These are phyloP conservation scores for Malus asiatica DNA, from an alignment of 306 rosid genomes.

Conservation along the genomic window DNA sequence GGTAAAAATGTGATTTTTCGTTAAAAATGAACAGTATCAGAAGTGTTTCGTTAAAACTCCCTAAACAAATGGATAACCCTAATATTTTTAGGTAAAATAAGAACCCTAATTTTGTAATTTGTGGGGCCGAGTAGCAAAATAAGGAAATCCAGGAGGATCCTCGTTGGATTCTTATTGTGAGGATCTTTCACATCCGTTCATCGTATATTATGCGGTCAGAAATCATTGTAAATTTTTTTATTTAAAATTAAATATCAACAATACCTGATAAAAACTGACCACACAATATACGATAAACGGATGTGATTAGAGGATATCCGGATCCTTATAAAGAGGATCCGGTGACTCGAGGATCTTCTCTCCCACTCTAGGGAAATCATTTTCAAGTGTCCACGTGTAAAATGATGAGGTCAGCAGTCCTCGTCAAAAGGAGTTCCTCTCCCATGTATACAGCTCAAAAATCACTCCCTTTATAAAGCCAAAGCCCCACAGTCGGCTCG, in stretches of 20 bases:
- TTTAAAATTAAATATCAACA: too few relatives aligned
- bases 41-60: too few relatives aligned
- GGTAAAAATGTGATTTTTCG: too few relatives aligned
- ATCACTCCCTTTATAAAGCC: background rate
- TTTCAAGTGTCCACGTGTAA: background rate
- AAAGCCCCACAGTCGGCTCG: background rate
- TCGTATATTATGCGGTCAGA: fast-evolving
- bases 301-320: too few relatives aligned
- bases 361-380: background rate
- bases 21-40: fast-evolving
- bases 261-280: too few relatives aligned
- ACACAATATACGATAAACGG: fast-evolving
- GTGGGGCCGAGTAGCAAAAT: background rate
- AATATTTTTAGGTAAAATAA: too few relatives aligned
- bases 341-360: too few relatives aligned
- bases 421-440: background rate
- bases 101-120: background rate
- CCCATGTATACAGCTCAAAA: background rate
- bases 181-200: too few relatives aligned
- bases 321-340: too few relatives aligned
- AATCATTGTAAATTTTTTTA: too few relatives aligned
- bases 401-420: constrained; percentile 1
- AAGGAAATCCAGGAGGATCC: background rate
- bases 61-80: background rate
- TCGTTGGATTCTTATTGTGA: too few relatives aligned